A percentile compares a stretch with the other conserved stretches of the same genome.
Evolutionary conservation across 2,329 filamentous ascomycete species (phyloP).

Genomic region (Pleoardoris graminearum): DNA sequence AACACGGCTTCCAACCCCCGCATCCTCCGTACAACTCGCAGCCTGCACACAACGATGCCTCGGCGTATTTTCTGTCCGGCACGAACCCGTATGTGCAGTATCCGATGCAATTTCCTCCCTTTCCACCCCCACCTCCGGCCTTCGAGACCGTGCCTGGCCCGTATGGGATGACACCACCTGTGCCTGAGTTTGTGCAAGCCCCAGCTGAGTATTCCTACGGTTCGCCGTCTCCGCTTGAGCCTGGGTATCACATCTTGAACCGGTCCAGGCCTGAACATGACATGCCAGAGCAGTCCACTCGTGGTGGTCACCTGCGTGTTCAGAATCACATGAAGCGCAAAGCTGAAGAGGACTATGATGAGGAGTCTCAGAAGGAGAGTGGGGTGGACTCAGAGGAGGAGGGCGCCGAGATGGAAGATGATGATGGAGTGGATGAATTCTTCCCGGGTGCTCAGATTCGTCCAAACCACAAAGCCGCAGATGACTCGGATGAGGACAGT

Average conservation of each 20-base stretch:
- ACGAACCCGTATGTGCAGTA: background rate
- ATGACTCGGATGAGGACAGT: background rate
- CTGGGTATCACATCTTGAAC: background rate
- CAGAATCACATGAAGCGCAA: constrained; percentile 5
- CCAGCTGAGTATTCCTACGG: background rate
- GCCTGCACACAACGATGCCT: background rate
- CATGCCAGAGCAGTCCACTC: no score
- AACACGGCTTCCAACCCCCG: background rate
- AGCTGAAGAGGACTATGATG: background rate
- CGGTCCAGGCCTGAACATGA: background rate
- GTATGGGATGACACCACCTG: background rate
- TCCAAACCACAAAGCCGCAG: no score
- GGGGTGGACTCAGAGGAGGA: no score
- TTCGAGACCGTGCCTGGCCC: background rate
- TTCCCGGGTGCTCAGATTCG: no score
- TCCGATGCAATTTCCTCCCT: background rate
- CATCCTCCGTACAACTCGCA: background rate
- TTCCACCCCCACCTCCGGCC: background rate
- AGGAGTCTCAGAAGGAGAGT: no score
- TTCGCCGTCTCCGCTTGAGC: background rate
- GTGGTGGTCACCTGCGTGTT: background rate
- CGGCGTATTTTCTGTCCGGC: background rate
- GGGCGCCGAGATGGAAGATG: no score
- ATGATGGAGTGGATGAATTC: no score
- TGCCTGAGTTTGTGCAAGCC: background rate